Evolutionary conservation across 352 stramenopile genomes (phyloP).

Genomic region (Chrysophaeum taylorii): DNA sequence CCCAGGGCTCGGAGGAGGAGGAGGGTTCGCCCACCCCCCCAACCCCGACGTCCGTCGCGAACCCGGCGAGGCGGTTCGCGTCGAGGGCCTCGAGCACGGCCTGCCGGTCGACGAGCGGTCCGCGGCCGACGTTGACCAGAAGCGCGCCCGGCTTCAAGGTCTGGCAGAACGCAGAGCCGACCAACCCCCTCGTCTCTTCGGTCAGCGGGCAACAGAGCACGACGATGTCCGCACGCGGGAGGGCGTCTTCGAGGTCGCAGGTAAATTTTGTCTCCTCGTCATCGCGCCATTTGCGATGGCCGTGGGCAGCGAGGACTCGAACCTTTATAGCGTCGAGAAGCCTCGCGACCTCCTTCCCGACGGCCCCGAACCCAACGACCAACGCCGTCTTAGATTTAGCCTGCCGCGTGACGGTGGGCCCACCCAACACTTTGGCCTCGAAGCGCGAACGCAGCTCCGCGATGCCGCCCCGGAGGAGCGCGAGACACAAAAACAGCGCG

Average conservation of each 20-base stretch:
- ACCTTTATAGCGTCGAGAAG: slow-evolving; percentile 16
- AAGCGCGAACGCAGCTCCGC: slow-evolving; percentile 13
- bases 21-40: slow-evolving; percentile 1
- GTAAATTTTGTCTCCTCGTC: slow-evolving; percentile 4
- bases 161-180: background rate
- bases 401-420: slow-evolving; percentile 10
- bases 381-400: slow-evolving; percentile 15
- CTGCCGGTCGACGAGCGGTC: slow-evolving; percentile 12
- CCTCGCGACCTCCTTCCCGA: background rate
- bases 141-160: slow-evolving; percentile 6
- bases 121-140: slow-evolving; percentile 15
- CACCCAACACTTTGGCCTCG: slow-evolving; percentile 15
- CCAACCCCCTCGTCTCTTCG: slow-evolving; percentile 2
- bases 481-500: slow-evolving; percentile 5
- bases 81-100: slow-evolving; percentile 16
- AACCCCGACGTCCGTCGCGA: slow-evolving; percentile 17
- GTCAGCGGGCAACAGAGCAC: slow-evolving; percentile 18
- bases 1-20: slow-evolving; percentile 17
- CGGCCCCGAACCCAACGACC: slow-evolving; percentile 14
- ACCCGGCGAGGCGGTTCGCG: background rate
- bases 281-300: background rate
- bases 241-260: slow-evolving; percentile 12
- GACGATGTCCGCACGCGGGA: slow-evolving; percentile 16
- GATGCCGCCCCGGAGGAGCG: background rate
- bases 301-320: slow-evolving; percentile 7